Evolutionary conservation across 257 asterid species (phyloP).

Genomic region (Petunia secreta): DNA sequence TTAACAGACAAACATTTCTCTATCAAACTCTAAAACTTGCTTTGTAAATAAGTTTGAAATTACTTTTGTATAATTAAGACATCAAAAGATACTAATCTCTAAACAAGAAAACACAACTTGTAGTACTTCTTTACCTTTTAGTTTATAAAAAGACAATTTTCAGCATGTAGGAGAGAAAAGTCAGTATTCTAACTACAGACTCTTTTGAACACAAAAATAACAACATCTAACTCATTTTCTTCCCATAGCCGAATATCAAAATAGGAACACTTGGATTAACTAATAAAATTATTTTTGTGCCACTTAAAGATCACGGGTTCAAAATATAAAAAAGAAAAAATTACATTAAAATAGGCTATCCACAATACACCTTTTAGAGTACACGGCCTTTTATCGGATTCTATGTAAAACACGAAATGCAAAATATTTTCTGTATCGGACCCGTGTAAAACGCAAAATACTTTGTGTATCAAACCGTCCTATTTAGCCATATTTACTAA

Average conservation of each 20-base stretch:
- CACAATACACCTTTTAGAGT: too few relatives aligned
- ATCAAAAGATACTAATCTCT: neutral
- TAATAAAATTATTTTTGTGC: too few relatives aligned
- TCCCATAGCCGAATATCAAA: too few relatives aligned
- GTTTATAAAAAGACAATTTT: slow-evolving; percentile 1
- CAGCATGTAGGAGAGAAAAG: neutral
- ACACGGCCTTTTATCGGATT: too few relatives aligned
- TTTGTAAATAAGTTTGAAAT: neutral
- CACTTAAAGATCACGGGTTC: too few relatives aligned
- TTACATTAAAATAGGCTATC: too few relatives aligned
- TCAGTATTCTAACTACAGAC: slow-evolving; percentile 20
- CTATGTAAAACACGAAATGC: neutral
- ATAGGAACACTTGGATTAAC: too few relatives aligned
- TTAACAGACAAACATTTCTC: neutral
- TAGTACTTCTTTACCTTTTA: neutral
- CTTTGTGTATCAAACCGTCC: too few relatives aligned
- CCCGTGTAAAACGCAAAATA: too few relatives aligned
- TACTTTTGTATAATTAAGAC: neutral
- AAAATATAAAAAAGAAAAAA: too few relatives aligned
- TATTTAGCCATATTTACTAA: neutral
- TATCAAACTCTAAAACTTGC: neutral
- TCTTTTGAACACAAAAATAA: slow-evolving; percentile 29
- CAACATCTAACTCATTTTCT: neutral
- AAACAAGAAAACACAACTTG: slow-evolving; percentile 12
- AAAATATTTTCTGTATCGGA: neutral